Base-by-base conservation (phyloP, 345 rosid species). In the Cochlearia excelsa region DNA sequence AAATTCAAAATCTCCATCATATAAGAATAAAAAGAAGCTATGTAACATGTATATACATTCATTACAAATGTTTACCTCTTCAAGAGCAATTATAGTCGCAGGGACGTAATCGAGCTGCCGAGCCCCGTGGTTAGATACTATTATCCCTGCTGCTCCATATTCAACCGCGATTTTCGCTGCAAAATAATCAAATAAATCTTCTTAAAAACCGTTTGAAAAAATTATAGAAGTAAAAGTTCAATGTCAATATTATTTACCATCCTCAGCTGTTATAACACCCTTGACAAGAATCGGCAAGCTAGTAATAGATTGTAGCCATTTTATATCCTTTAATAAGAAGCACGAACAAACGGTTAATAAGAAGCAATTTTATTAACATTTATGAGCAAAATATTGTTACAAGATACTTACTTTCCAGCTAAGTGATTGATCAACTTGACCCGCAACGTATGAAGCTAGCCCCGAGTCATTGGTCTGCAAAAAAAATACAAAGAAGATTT, bases 301-400 rank as follows among this genome's bases (percentile, higher is more conserved):
- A 34, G 99, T 93, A 70, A 93, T 89, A 59, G 94, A 83, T 66
- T 92, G 91, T 26, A 92, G 91, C 97, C 97, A 88, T 71, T 83
- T 71, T 38, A 92, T 81, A 76, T 86, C 95, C 97, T 92, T 75
- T n/a, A 53, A 35, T 51, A 23, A 46, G 38, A 35, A 3, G 23
- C 23, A 16, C 23, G 23, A 16, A 16, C 23, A 16, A 16, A 16
- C 23, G 23, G 23, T 16, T 16, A 16, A 16, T 16, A 16, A 16
- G 23, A 16, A 16, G 0, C 23, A 0, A 16, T 16, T 16, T 16
- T 16, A 16, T 16, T 16, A 16, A 16, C 23, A 16, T 16, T 16
- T 16, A 16, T 16, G 23, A 16, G 23, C 23, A 2, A 26, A 6
- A 16, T 43, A 8, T 44, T 44, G 57, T 26, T 6, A 44, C 51